These are phyloP conservation scores for Fusarium decemcellulare DNA, from an alignment of 2,329 filamentous ascomycete species.

Conservation along the genomic window DNA sequence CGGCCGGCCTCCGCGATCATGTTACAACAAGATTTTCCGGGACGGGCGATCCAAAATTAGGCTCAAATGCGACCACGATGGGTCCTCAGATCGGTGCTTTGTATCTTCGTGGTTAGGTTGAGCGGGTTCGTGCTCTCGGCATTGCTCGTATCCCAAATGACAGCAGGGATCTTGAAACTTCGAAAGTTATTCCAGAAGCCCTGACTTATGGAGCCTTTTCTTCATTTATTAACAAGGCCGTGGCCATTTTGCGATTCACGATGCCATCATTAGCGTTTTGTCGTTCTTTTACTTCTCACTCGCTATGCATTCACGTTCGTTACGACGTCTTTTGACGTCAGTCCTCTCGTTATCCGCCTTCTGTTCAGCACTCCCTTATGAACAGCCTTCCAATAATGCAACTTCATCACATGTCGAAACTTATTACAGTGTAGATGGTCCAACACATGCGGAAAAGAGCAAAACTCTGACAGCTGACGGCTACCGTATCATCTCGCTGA, in stretches of 20 bases:
- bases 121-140: background rate
- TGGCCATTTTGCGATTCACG: background rate
- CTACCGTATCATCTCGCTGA: conserved; percentile 31
- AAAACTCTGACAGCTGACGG: background rate
- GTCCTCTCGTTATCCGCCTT: conserved; percentile 7
- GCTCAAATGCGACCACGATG: background rate
- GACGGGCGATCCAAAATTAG: background rate
- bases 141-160: background rate
- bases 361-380: background rate
- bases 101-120: background rate
- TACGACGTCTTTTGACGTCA: conserved; percentile 12
- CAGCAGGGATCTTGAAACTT: conserved; percentile 12
- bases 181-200: conserved; percentile 7
- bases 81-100: background rate
- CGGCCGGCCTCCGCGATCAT: background rate
- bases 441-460: conserved; percentile 4
- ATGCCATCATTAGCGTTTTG: background rate
- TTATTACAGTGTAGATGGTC: conserved; percentile 20
- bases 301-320: conserved; percentile 6
- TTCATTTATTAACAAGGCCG: background rate
- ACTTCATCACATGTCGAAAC: background rate
- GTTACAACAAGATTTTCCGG: background rate
- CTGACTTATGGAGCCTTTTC: background rate
- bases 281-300: background rate
- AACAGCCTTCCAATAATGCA: background rate